Conservation (phyloP, 306 rosid genomes). For the Vachellia collinsii region DNA sequence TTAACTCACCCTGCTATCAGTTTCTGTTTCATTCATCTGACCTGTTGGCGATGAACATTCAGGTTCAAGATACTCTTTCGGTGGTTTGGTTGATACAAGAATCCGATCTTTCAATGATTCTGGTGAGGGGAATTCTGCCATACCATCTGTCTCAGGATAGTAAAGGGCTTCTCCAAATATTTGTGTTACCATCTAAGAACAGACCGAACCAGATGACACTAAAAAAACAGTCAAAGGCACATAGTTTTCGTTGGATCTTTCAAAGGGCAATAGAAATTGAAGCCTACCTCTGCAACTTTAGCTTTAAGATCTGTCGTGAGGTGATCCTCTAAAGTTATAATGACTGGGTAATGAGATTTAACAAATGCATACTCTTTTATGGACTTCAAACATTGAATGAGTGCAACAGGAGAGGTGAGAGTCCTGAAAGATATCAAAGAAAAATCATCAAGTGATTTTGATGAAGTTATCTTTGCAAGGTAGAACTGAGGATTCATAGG, state of each 20-base stretch:
- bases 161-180: conserved; percentile 75
- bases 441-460: conserved; percentile 13
- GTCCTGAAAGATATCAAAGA: conserved; percentile 62
- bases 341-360: conserved; percentile 77
- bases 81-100: conserved; percentile 87
- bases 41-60: conserved; percentile 43
- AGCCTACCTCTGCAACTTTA: conserved; percentile 79
- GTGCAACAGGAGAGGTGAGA: conserved; percentile 82
- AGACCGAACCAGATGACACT: conserved; percentile 28
- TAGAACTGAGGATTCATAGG: conserved; percentile 31
- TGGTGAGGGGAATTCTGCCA: conserved; percentile 81
- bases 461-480: conserved; percentile 17
- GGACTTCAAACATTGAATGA: conserved; percentile 78
- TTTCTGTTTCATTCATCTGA: conserved; percentile 41
- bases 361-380: conserved; percentile 85
- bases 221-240: conserved; percentile 9
- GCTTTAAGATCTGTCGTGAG: conserved; percentile 81
- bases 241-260: not conserved
- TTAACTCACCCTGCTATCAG: conserved; percentile 54
- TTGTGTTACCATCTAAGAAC: conserved; percentile 64
- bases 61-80: conserved; percentile 58
- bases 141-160: conserved; percentile 58
- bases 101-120: conserved; percentile 72
- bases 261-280: not conserved
- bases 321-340: conserved; percentile 90